Base-by-base conservation (phyloP, 1,284 basidiomycete genomes). In the Meira nashicola region DNA sequence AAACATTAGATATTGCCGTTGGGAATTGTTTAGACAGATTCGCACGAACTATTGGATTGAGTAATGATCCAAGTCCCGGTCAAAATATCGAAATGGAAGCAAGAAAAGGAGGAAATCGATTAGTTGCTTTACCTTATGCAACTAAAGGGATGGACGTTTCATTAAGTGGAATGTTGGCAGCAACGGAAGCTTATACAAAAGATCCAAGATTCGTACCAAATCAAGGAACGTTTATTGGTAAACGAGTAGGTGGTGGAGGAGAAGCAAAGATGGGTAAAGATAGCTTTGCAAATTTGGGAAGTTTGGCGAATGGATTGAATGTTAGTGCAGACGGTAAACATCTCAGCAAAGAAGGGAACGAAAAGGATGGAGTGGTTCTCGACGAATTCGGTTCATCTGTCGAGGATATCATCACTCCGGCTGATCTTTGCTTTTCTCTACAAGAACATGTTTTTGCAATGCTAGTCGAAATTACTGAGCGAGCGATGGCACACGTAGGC, bases 61-160 rank as follows among this genome's bases (percentile, higher is more conserved):
- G 89, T 73, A 99, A 99, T 74, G 94, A 95, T 77, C 95, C 95
- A 0, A 89, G 86, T 73, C 95, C 95, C 0, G 95, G 95, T n/a
- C 93, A 92, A 75, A 98, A 98, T 74, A 98, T 99, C 66, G 95
- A 99, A 78, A 88, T 91, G 77, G 88, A 90, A 76, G 94, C 95
- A 0, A 93, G 90, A 79, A 87, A 86, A 90, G 92, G 67, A 37
- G 59, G 73, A 1, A 68, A 61, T 68, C 85, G 87, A 39, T 81
- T 98, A 1, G 79, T 97, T 0, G 81, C 87, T 0, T 82, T 99
- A 51, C 94, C 95, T 5, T 99, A 98, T 78, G 85, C 93, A 0
- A 99, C 94, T 0, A 99, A 99, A 79, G 95, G 95, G 17, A 99
- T 99, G 95, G 95, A 99, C 78, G 82, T 98, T 63, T 90, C 91